phyloP scores from a whole-genome alignment of 495 filamentous ascomycete species.

The Margaritispora aquatica region DNA sequence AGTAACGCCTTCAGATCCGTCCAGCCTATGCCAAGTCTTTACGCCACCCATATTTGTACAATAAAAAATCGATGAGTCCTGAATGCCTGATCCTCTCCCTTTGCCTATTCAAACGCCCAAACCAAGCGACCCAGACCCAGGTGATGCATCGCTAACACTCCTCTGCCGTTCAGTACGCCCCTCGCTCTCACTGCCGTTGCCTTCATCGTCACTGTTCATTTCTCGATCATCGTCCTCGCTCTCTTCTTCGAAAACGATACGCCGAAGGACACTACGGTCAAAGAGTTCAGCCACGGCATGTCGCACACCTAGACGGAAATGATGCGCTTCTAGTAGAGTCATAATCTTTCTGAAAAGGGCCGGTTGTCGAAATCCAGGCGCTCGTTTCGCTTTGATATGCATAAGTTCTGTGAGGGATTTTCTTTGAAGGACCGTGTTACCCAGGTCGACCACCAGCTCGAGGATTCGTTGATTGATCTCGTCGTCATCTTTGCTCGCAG shows the following conservation, averaged over 20 bases:
- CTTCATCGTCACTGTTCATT: conserved; percentile 20
- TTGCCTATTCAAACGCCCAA: conserved; percentile 1
- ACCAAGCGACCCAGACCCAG: background rate
- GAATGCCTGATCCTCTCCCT: background rate
- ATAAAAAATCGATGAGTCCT: too few relatives aligned
- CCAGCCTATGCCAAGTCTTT: conserved; percentile 3
- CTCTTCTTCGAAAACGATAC: conserved; percentile 61
- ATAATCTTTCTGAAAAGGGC: conserved; percentile 79
- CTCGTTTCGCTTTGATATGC: conserved; percentile 44
- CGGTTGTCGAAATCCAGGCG: conserved; percentile 65
- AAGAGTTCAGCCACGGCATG: conserved; percentile 90
- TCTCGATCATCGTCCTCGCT: conserved; percentile 23
- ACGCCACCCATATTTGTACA: conserved; percentile 19
- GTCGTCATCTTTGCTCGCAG: conserved; percentile 54
- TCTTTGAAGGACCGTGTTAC: conserved; percentile 82
- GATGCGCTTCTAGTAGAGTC: conserved; percentile 79
- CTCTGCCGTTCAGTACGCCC: conserved; percentile 40
- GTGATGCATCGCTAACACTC: conserved; percentile 35
- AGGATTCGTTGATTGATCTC: conserved; percentile 66
- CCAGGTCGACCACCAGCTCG: conserved; percentile 74
- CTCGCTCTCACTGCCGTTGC: conserved; percentile 20
- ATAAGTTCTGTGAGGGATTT: conserved; percentile 67
- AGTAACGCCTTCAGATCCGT: background rate
- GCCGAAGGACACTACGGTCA: conserved; percentile 78
- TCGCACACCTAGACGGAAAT: conserved; percentile 77